Evolutionary conservation across 176 grass and related monocot genomes (phyloP), one percentile per base, ranked within the genome.

Genomic region (Bothriochloa decipiens): DNA sequence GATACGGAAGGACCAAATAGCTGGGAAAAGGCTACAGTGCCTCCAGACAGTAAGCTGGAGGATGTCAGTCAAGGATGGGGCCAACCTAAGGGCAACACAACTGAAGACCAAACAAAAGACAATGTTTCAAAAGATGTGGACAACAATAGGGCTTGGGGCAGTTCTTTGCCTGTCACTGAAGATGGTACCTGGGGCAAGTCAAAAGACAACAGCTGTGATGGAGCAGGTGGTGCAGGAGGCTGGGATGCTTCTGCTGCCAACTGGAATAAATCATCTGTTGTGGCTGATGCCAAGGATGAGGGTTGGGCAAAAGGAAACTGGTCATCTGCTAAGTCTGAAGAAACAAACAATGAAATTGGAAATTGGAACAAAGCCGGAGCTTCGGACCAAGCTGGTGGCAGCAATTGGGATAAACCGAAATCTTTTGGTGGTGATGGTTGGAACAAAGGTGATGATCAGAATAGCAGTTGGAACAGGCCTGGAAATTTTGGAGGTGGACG

Each of bases 371-470:
- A 81, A 81, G 46, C 75, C 32, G 65, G 65, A 88, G 55, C 73
- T 77, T 81, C 77, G 39, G 60, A 63, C n/a, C 86, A 88, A 72
- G 49, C 14, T 88, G 43, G 52, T 63, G 65, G 28, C 43, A 83
- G 37, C 33, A 68, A 46, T 64, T 88, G 85, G 89, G 73, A 50
- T 71, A 88, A 78, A 73, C 77, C 82, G 16, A 91, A 88, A 61
- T 72, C 60, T 72, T 91, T 50, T 18, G 67, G 71, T 27, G 72
- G 82, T 53, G 89, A 84, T 68, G 72, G 65, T 77, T 87, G 89
- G 89, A 84, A 76, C 52, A 91, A 92, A 80, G 90, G 79, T 45
- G 79, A 88, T 55, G 78, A 41, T 83, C 78, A 88, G 69, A 83
- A 77, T 41, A 81, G 17, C 50, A 92, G 61, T 79, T 92, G 90